A percentile compares a stretch with the other conserved stretches of the same genome.
phyloP scores from a whole-genome alignment of 1,284 basidiomycete species.

The Golubevia pallescens region DNA sequence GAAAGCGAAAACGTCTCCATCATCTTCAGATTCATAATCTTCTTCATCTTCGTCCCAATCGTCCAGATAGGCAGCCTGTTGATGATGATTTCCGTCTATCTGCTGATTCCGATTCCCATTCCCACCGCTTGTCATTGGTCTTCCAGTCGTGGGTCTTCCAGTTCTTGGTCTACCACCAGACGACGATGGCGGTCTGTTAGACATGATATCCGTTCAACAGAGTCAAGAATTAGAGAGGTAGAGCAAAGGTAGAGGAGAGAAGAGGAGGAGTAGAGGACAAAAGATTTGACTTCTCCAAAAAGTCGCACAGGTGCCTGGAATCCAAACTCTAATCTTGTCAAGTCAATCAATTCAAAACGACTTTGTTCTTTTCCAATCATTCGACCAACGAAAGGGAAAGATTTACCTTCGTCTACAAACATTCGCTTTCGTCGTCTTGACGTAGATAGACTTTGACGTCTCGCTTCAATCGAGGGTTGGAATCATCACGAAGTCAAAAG shows the following conservation, averaged over 20 bases:
- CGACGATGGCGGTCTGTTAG: not conserved
- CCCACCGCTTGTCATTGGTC: not conserved
- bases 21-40: conserved; percentile 49
- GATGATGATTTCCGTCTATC: not conserved
- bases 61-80: conserved; percentile 2
- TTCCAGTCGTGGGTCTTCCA: not conserved
- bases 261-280: not conserved
- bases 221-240: not conserved
- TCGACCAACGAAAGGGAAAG: too few species aligned
- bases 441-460: too few species aligned
- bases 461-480: too few species aligned
- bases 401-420: too few species aligned
- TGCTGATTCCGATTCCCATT: not conserved
- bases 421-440: too few species aligned
- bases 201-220: not conserved
- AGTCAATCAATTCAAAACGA: too few species aligned
- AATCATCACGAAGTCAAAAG: too few species aligned
- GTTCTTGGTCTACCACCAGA: not conserved
- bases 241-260: not conserved
- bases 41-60: conserved; percentile 40
- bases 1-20: conserved; percentile 60
- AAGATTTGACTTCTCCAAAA: too few species aligned
- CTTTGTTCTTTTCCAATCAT: too few species aligned
- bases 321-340: too few species aligned
- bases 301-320: too few species aligned